A percentile compares a stretch with the other conserved stretches of the same genome.
Conservation (phyloP, 768 basidiomycete genomes). For the Myochromella boudieri region DNA sequence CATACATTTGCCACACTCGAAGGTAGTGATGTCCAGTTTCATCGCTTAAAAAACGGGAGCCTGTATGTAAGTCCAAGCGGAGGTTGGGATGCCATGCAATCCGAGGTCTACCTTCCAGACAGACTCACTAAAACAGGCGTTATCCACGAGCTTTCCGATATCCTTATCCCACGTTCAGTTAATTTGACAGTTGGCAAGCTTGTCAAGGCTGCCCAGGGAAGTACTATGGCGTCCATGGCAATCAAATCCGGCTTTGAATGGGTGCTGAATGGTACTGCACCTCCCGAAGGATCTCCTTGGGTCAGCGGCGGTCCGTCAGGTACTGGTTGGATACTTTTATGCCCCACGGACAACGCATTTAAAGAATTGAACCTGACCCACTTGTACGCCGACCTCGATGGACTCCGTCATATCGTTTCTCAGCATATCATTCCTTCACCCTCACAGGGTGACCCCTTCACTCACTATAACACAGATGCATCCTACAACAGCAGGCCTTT, state of each 20-base stretch:
- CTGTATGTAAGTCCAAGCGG: slow-evolving; percentile 65
- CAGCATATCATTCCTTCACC: slow-evolving; percentile 73
- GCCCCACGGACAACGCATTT: slow-evolving; percentile 92
- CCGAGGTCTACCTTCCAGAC: slow-evolving; percentile 58
- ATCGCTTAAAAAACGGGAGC: slow-evolving; percentile 52
- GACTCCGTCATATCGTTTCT: slow-evolving; percentile 58
- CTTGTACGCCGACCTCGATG: slow-evolving; percentile 56
- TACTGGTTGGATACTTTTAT: slow-evolving; percentile 83
- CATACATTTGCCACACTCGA: slow-evolving; percentile 81
- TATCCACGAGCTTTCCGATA: slow-evolving; percentile 83
- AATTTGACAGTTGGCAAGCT: slow-evolving; percentile 88
- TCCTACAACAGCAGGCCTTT: slow-evolving; percentile 75
- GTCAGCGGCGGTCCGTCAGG: slow-evolving; percentile 46
- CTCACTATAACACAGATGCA: slow-evolving; percentile 27
- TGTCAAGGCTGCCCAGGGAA: slow-evolving; percentile 83
- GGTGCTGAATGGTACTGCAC: slow-evolving; percentile 83
- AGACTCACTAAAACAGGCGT: slow-evolving; percentile 87
- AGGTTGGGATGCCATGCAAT: slow-evolving; percentile 74
- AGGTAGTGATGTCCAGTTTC: slow-evolving; percentile 78
- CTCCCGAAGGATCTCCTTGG: slow-evolving; percentile 72
- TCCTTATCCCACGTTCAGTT: slow-evolving; percentile 85
- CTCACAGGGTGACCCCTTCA: slow-evolving; percentile 20
- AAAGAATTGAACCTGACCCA: slow-evolving; percentile 79
- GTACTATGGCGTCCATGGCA: slow-evolving; percentile 85
- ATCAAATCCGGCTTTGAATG: slow-evolving; percentile 86